phyloP scores from a whole-genome alignment of 2,329 filamentous ascomycete species.

The Phyllosticta capitalensis region DNA sequence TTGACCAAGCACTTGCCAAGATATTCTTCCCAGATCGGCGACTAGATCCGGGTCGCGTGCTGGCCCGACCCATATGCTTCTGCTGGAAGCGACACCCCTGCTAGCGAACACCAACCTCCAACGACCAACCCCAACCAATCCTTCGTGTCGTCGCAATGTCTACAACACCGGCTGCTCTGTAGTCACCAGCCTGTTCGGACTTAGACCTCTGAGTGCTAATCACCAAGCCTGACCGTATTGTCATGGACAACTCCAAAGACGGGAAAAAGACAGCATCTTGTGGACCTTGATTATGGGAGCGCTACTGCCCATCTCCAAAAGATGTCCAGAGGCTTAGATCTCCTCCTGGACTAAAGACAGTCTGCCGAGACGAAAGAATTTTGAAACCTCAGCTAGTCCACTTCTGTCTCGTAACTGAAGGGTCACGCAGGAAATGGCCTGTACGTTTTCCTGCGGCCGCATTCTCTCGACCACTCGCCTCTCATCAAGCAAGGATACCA shows the following conservation, averaged over 20 bases:
- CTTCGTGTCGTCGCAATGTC: neutral
- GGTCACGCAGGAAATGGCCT: neutral
- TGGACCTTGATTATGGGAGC: neutral
- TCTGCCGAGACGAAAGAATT: neutral
- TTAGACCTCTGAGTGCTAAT: neutral
- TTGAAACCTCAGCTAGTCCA: neutral
- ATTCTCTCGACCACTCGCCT: neutral
- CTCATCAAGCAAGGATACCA: neutral
- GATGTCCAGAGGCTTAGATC: neutral
- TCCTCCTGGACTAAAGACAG: neutral
- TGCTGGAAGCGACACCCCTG: neutral
- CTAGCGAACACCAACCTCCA: neutral
- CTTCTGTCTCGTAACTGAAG: neutral
- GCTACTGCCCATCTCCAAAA: neutral
- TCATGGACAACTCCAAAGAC: neutral
- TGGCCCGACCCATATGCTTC: neutral
- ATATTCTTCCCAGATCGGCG: neutral
- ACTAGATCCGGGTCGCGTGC: neutral
- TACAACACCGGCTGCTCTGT: neutral
- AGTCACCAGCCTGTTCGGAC: neutral
- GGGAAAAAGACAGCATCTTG: neutral
- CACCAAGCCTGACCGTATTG: neutral
- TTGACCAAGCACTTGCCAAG: neutral
- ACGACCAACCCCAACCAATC: neutral
- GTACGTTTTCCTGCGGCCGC: neutral